phyloP scores from a whole-genome alignment of 1,284 basidiomycete genomes.

The Coriolopsis trogii region DNA sequence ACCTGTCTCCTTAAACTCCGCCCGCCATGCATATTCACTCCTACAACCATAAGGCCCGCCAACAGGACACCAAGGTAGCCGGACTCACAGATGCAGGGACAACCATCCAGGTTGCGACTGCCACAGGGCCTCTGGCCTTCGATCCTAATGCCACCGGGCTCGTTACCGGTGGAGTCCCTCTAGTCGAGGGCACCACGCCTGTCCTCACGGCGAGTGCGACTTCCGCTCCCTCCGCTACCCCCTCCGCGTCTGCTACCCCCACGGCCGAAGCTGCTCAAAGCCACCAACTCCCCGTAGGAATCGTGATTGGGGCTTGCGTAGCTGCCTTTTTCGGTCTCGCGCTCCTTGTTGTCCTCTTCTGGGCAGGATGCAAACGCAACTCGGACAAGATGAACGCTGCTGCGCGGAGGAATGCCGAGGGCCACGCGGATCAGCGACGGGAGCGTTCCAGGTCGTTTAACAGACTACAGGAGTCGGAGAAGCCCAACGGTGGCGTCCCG shows the following conservation, averaged over 20 bases:
- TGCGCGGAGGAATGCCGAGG: constrained; percentile 24
- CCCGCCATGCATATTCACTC: constrained; percentile 26
- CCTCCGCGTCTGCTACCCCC: constrained; percentile 10
- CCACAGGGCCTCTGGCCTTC: constrained; percentile 16
- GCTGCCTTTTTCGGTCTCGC: constrained; percentile 35
- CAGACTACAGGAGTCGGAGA: constrained; percentile 24
- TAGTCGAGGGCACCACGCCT: constrained; percentile 15
- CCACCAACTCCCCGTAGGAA: constrained; percentile 32
- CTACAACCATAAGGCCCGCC: constrained; percentile 20
- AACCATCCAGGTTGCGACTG: no score
- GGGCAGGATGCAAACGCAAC: constrained; percentile 32
- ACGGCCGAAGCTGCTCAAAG: background rate
- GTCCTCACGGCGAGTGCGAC: constrained; percentile 15
- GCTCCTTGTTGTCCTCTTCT: constrained; percentile 31
- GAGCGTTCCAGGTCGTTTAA: constrained; percentile 22
- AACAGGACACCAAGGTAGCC: constrained; percentile 8
- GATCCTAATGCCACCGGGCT: constrained; percentile 12
- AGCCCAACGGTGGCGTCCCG: constrained; percentile 23
- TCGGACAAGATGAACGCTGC: constrained; percentile 19
- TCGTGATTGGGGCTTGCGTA: constrained; percentile 37
- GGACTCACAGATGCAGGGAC: background rate
- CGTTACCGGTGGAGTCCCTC: constrained; percentile 8
- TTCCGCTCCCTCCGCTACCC: constrained; percentile 6
- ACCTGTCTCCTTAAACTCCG: constrained; percentile 18
- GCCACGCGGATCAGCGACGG: constrained; percentile 23